A percentile compares a stretch with the other conserved stretches of the same genome.
These are phyloP conservation scores for Leccinum angustisporum DNA, from an alignment of 1,284 basidiomycete genomes.

Conservation along the genomic window DNA sequence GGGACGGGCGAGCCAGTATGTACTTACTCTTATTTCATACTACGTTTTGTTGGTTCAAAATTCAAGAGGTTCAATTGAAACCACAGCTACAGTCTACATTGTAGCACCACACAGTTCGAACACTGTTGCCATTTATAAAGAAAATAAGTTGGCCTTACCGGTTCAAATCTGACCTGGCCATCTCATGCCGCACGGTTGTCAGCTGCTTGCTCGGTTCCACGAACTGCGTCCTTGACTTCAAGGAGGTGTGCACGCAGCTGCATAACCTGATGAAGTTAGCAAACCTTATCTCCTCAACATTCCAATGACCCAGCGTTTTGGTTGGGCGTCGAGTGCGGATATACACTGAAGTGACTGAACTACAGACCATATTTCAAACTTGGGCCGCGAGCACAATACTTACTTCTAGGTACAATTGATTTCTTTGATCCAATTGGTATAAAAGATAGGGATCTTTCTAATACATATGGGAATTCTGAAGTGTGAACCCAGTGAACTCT, in stretches of 20 bases:
- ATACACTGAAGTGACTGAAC: background rate
- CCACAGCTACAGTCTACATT: background rate
- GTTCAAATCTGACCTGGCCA: background rate
- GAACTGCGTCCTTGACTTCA: background rate
- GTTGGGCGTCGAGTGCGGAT: background rate
- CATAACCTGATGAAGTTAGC: background rate
- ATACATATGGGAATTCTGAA: background rate
- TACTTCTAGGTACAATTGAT: no score
- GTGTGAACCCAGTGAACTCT: background rate
- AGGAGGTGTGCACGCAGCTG: background rate
- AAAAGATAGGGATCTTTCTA: background rate
- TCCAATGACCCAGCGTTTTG: background rate
- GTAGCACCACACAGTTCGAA: no score
- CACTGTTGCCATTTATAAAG: no score
- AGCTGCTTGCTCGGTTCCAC: background rate
- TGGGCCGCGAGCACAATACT: background rate
- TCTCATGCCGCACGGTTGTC: background rate
- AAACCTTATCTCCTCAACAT: background rate
- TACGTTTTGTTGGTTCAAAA: no score
- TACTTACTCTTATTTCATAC: no score
- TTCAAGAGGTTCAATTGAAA: background rate
- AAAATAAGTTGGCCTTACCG: background rate
- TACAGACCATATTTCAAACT: background rate
- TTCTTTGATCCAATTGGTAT: no score
- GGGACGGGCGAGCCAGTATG: background rate